Conservation (phyloP, 116 monocot species). For the Trichopus zeylanicus region DNA sequence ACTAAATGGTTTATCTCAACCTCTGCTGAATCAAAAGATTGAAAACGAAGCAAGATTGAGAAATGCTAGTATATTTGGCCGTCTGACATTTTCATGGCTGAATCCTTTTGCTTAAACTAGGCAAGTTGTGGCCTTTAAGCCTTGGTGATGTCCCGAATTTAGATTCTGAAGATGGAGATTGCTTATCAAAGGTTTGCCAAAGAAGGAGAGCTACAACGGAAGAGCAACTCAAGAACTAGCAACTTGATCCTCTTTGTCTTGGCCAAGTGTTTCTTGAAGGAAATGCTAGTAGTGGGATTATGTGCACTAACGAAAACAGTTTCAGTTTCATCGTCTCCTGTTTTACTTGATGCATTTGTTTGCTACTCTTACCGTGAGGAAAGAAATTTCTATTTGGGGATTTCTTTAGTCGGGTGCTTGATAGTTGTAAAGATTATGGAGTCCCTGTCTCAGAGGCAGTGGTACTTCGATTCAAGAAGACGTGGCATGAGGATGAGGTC, state of each 20-base stretch:
- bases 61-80: neutral
- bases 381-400: neutral
- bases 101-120: slow-evolving; percentile 2
- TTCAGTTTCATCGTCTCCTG: neutral
- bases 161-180: neutral
- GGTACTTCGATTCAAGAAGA: slow-evolving; percentile 1
- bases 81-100: slow-evolving; percentile 4
- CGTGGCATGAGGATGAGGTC: slow-evolving; percentile 3
- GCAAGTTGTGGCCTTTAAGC: neutral
- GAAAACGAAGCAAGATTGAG: slow-evolving; percentile 4
- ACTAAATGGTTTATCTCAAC: slow-evolving; percentile 7
- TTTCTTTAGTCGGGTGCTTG: neutral
- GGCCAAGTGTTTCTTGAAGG: neutral
- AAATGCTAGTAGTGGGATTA: neutral
- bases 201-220: neutral
- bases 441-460: slow-evolving; percentile 8
- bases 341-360: neutral
- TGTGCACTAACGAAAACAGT: neutral
- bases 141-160: slow-evolving; percentile 1
- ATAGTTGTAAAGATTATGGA: neutral
- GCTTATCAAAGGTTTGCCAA: neutral
- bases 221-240: neutral
- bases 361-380: neutral
- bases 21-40: slow-evolving; percentile 17
- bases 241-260: neutral